Percentiles rank a stretch among this genome's conserved stretches.
Evolutionary conservation across 768 basidiomycete genomes (phyloP).

Genomic region (Boletus patriciae): DNA sequence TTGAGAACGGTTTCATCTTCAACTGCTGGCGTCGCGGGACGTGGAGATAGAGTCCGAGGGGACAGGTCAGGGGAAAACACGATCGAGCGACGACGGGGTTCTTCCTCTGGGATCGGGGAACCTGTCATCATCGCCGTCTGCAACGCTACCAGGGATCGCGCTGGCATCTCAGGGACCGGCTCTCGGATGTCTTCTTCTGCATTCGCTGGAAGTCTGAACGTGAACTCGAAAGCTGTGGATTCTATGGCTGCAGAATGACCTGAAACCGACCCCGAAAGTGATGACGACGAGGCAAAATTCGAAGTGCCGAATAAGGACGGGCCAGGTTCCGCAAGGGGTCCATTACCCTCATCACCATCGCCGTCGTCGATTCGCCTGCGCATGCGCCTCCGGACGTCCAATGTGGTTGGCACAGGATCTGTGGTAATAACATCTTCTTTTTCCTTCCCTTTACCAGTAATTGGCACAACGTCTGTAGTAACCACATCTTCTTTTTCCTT

Average conservation of each 20-base stretch:
- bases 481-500: constrained; percentile 22
- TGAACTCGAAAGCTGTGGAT: constrained; percentile 25
- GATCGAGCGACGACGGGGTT: constrained; percentile 26
- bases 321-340: constrained; percentile 1
- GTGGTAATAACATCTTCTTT: constrained; percentile 8
- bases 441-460: constrained; percentile 30
- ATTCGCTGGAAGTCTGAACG: constrained; percentile 16
- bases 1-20: constrained; percentile 9
- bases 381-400: constrained; percentile 19
- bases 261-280: background rate
- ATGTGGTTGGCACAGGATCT: constrained; percentile 1
- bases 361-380: constrained; percentile 18
- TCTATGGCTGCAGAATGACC: constrained; percentile 15
- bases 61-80: constrained; percentile 23
- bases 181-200: constrained; percentile 26
- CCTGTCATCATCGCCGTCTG: constrained; percentile 27
- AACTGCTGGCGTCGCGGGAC: constrained; percentile 6
- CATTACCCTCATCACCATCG: constrained; percentile 5
- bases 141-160: constrained; percentile 24
- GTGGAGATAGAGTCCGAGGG: constrained; percentile 13
- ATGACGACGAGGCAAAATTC: background rate
- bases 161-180: constrained; percentile 28
- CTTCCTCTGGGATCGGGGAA: constrained; percentile 23
- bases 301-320: constrained; percentile 6
- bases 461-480: background rate